phyloP scores from a whole-genome alignment of 148 eudicot genomes.

The Gaultheria prostrata region DNA sequence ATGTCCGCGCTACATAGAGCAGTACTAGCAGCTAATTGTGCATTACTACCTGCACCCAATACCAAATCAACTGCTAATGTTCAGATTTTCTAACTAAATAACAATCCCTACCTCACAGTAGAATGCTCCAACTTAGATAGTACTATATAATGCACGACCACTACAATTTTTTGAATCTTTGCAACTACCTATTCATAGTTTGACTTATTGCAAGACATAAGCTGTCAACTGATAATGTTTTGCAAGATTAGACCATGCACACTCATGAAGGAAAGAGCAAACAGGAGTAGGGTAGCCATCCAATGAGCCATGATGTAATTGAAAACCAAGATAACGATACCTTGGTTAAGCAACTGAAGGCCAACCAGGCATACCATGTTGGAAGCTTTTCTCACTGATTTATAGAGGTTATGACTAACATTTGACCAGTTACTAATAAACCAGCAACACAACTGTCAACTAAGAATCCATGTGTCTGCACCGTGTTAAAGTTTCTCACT shows the following conservation, averaged over 20 bases:
- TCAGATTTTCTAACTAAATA: not conserved
- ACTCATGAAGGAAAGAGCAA: not conserved
- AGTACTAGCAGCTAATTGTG: too few relatives aligned
- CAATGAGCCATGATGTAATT: not conserved
- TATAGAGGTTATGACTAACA: not conserved
- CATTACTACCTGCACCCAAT: not conserved
- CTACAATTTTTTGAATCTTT: not conserved
- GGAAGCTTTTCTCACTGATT: not conserved
- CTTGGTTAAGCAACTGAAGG: not conserved
- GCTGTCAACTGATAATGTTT: not conserved
- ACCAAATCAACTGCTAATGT: not conserved
- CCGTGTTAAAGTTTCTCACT: not conserved
- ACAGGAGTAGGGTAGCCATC: not conserved
- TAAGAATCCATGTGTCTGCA: not conserved
- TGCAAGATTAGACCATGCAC: not conserved
- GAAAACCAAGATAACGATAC: not conserved
- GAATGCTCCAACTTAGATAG: not conserved
- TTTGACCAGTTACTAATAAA: too few relatives aligned
- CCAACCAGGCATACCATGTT: not conserved
- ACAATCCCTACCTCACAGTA: not conserved
- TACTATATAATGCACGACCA: not conserved
- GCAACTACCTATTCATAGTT: not conserved
- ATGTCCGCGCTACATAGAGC: too few relatives aligned
- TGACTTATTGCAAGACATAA: not conserved
- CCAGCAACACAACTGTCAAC: not conserved